Evolutionary conservation across 2,329 filamentous ascomycete species (phyloP).

Genomic region (Meredithiella fracta): DNA sequence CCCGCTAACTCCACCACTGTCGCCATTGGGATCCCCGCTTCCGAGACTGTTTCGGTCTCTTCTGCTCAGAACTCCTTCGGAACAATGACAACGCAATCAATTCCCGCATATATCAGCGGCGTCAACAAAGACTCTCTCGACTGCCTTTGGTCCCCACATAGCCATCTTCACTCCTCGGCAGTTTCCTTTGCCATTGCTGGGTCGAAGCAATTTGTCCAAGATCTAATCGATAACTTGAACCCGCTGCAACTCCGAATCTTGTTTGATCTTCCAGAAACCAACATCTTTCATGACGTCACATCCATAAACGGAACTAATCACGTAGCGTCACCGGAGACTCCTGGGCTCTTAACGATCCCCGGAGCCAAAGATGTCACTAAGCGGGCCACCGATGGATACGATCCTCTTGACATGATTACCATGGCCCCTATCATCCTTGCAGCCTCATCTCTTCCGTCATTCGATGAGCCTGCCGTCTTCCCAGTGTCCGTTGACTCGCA

Average conservation of each 20-base stretch:
- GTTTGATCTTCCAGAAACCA: constrained; percentile 7
- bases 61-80: neutral
- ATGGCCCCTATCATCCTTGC: constrained; percentile 9
- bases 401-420: constrained; percentile 9
- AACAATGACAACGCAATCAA: neutral
- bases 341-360: neutral
- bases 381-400: constrained; percentile 1
- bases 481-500: constrained; percentile 12
- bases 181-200: constrained; percentile 9
- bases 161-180: constrained; percentile 5
- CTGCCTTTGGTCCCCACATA: constrained; percentile 14
- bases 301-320: neutral
- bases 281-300: neutral
- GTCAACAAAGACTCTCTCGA: constrained; percentile 15
- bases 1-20: too few species aligned
- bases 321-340: neutral
- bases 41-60: neutral
- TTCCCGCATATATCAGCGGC: constrained; percentile 1
- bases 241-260: constrained; percentile 11
- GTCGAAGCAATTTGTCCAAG: constrained; percentile 9
- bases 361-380: neutral
- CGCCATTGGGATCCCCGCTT: too few species aligned
- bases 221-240: constrained; percentile 12
- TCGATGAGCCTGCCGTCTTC: neutral
- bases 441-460: neutral